Conservation (phyloP, 2,329 filamentous ascomycete genomes). For the Diaporthe sp. region DNA sequence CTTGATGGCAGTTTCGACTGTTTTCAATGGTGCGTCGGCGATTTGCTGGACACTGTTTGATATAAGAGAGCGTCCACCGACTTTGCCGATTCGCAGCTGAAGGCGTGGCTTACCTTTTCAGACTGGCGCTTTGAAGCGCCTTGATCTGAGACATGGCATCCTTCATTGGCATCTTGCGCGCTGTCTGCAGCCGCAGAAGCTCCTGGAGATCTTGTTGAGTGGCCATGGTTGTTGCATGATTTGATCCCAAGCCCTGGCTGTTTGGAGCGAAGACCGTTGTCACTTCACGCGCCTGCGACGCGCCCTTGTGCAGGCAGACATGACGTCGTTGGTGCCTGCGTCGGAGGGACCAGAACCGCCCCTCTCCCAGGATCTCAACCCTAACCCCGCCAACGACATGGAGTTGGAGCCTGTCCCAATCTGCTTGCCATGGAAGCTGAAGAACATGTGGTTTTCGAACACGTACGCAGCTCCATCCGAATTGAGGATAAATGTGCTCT, state of each 20-base stretch:
- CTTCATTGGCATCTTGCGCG: conserved; percentile 71
- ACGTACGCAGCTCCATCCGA: no score
- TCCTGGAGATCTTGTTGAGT: conserved; percentile 72
- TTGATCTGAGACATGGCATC: conserved; percentile 71
- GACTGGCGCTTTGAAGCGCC: conserved; percentile 66
- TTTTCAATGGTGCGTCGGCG: conserved; percentile 60
- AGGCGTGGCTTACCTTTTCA: conserved; percentile 64
- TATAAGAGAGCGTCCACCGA: neutral
- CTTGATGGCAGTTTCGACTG: conserved; percentile 60
- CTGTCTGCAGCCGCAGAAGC: conserved; percentile 71
- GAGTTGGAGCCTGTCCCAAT: no score
- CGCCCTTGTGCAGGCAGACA: neutral
- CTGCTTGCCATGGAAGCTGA: no score
- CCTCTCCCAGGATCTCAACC: neutral
- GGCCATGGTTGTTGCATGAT: conserved; percentile 56
- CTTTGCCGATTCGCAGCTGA: neutral
- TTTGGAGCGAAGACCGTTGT: neutral
- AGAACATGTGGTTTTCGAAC: no score
- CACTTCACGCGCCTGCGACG: neutral
- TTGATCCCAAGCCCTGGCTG: neutral
- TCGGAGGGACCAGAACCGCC: neutral
- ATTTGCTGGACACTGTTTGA: conserved; percentile 66
- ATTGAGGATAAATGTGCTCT: no score
- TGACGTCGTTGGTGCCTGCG: neutral
- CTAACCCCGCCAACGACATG: neutral